Percentiles rank a stretch among this genome's conserved stretches.
These are phyloP conservation scores for Phytopythium aichiense DNA, from an alignment of 352 stramenopile species.

Conservation along the genomic window DNA sequence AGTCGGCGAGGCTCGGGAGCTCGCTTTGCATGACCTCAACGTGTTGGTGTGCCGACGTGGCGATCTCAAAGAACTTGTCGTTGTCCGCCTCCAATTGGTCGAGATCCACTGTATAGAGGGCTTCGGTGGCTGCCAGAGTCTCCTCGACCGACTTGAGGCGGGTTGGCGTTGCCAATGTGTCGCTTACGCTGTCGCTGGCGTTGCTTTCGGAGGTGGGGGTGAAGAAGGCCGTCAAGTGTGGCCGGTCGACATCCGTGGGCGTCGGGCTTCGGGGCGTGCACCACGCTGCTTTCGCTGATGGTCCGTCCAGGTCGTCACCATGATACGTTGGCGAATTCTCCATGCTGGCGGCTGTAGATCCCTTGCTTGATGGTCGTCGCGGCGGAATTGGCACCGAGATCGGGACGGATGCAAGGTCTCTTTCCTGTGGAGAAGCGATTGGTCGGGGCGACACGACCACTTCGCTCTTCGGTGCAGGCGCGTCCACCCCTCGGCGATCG, in stretches of 20 bases:
- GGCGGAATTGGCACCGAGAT: conserved; percentile 12
- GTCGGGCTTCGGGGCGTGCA: conserved; percentile 44
- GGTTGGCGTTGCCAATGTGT: conserved; percentile 18
- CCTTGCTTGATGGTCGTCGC: conserved; percentile 13
- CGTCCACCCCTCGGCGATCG: conserved; percentile 15
- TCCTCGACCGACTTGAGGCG: conserved; percentile 45
- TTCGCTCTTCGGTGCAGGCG: conserved; percentile 2
- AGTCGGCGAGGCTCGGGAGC: conserved; percentile 28
- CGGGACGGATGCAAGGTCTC: conserved; percentile 9
- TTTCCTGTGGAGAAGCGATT: conserved; percentile 13
- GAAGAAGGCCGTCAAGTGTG: conserved; percentile 39
- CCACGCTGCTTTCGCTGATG: conserved; percentile 43
- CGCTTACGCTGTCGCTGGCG: background rate
- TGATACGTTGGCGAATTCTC: conserved; percentile 35
- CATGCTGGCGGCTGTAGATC: background rate
- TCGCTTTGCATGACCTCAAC: conserved; percentile 47
- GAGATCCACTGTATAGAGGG: conserved; percentile 52
- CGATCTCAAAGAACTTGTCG: conserved; percentile 64
- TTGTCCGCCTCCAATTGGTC: conserved; percentile 33
- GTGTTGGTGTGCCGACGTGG: conserved; percentile 42
- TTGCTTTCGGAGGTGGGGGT: conserved; percentile 6
- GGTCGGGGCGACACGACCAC: background rate
- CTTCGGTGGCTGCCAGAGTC: conserved; percentile 30
- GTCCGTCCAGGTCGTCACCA: conserved; percentile 17
- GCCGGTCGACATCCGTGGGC: conserved; percentile 7